Percentiles rank a stretch among this genome's conserved stretches.
These are phyloP conservation scores for Mesotaenium endlicherianum DNA, from an alignment of 139 green algal species.

Conservation along the genomic window DNA sequence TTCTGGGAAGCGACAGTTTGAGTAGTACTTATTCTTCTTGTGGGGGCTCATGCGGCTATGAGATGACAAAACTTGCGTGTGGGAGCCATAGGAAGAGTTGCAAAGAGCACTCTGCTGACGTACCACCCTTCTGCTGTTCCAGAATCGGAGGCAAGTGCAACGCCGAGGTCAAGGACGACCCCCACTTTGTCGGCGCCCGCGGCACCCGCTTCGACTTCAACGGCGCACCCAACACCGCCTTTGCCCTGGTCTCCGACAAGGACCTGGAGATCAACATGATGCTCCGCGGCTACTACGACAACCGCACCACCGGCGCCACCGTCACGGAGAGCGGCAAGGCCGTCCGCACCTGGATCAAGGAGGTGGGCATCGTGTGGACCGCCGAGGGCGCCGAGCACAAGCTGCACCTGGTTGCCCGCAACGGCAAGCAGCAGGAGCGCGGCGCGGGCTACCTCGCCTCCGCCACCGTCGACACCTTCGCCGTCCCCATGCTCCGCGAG, in stretches of 20 bases:
- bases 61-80: too few relatives aligned
- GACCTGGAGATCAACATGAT: slow-evolving; percentile 42
- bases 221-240: slow-evolving; percentile 3
- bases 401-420: slow-evolving; percentile 8
- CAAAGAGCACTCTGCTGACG: too few relatives aligned
- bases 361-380: slow-evolving; percentile 21
- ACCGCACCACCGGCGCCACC: neutral
- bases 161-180: slow-evolving; percentile 32
- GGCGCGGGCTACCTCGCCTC: slow-evolving; percentile 9
- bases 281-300: slow-evolving; percentile 19
- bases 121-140: too few relatives aligned
- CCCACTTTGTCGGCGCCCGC: slow-evolving; percentile 38
- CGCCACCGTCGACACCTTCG: neutral
- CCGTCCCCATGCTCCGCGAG: neutral
- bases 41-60: too few relatives aligned
- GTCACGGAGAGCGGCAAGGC: neutral
- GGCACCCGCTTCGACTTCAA: slow-evolving; percentile 45
- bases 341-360: slow-evolving; percentile 33
- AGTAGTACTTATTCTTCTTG: too few relatives aligned
- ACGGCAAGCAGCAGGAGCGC: neutral
- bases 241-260: slow-evolving; percentile 34
- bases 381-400: neutral
- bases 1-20: too few relatives aligned
- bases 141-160: neutral
- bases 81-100: too few relatives aligned